These are phyloP conservation scores for Nidularia pulvinata DNA, from an alignment of 768 basidiomycete species.

Conservation along the genomic window DNA sequence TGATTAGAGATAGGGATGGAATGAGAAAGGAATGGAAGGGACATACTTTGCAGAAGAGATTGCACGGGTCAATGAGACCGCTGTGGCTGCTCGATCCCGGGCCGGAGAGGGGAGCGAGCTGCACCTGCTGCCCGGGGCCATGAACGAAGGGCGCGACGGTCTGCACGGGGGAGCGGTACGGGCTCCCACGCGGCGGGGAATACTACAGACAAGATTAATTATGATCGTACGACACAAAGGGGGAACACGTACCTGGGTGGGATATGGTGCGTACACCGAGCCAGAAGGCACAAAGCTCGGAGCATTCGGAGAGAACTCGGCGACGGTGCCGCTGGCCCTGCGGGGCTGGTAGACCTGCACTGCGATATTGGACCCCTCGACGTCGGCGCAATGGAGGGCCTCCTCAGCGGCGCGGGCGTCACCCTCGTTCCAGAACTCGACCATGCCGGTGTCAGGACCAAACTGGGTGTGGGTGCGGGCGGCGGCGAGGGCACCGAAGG, in stretches of 20 bases:
- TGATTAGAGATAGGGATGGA: constrained; percentile 2
- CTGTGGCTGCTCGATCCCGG: constrained; percentile 85
- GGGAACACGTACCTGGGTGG: constrained; percentile 46
- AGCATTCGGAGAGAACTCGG: constrained; percentile 74
- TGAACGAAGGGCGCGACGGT: constrained; percentile 64
- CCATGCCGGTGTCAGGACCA: constrained; percentile 74
- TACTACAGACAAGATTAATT: background rate
- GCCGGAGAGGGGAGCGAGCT: constrained; percentile 71
- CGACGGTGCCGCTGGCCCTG: constrained; percentile 38
- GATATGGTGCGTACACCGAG: constrained; percentile 57
- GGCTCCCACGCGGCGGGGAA: constrained; percentile 43
- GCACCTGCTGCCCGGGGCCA: constrained; percentile 90
- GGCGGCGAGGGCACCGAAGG: constrained; percentile 82
- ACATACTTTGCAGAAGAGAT: constrained; percentile 83
- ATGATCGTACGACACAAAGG: background rate
- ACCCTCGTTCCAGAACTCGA: constrained; percentile 89
- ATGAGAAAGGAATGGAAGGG: background rate
- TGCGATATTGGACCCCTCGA: constrained; percentile 84
- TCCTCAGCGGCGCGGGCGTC: constrained; percentile 81
- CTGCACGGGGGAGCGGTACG: constrained; percentile 40
- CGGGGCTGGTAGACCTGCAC: constrained; percentile 77
- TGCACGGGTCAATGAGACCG: constrained; percentile 89
- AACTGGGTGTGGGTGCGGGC: constrained; percentile 74
- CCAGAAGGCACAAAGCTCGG: constrained; percentile 77
- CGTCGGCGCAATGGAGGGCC: constrained; percentile 80